Conservation (phyloP, 768 basidiomycete species). For the Symmetrospora coprosmae region DNA sequence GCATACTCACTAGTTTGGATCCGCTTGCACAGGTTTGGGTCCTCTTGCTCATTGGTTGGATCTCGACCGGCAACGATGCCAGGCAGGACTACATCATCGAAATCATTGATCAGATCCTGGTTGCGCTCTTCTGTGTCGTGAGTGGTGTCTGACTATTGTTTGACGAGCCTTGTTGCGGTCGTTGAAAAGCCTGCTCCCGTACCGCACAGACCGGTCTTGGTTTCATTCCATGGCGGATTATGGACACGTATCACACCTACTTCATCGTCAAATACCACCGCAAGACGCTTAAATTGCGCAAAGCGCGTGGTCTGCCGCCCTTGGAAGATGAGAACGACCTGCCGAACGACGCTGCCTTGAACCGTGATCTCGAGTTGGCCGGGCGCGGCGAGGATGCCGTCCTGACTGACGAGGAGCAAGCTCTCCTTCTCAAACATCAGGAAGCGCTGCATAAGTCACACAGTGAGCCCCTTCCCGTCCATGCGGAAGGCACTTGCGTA, state of each 20-base stretch:
- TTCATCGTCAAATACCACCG: constrained; percentile 24
- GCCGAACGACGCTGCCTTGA: constrained; percentile 10
- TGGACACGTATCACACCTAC: constrained; percentile 23
- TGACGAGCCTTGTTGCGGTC: not conserved
- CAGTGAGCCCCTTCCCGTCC: constrained; percentile 5
- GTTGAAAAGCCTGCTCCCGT: not conserved
- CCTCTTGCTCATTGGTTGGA: constrained; percentile 26
- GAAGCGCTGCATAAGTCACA: constrained; percentile 21
- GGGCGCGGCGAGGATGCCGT: constrained; percentile 21
- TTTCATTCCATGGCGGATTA: constrained; percentile 10
- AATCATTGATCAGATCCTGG: constrained; percentile 23
- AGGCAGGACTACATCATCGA: constrained; percentile 23
- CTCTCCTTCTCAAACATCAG: constrained; percentile 22
- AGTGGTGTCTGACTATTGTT: not conserved
- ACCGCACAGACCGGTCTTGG: constrained; percentile 3
- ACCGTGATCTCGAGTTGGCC: constrained; percentile 7
- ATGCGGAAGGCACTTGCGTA: not conserved
- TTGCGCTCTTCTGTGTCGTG: constrained; percentile 22
- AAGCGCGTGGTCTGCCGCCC: constrained; percentile 16
- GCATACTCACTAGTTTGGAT: no score
- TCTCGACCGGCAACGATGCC: constrained; percentile 14
- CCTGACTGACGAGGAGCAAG: constrained; percentile 22
- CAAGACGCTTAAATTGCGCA: constrained; percentile 18
- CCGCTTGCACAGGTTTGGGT: no score
- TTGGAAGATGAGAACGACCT: constrained; percentile 26